Conservation (phyloP, 345 rosid species). For the Gossypium bickii region DNA sequence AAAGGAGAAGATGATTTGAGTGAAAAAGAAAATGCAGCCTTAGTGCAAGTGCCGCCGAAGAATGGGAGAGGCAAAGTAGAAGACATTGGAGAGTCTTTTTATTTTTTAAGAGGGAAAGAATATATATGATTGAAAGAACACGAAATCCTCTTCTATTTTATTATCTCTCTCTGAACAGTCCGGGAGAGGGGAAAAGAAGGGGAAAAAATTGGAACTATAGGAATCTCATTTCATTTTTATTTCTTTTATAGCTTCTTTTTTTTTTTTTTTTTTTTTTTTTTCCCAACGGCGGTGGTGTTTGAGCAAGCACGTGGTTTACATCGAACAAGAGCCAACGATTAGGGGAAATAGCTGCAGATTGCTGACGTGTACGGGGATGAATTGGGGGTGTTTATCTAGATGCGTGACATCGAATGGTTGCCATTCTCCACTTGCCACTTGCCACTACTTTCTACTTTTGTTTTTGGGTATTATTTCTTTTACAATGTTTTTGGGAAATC, state of each 20-base stretch:
- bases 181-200: not conserved
- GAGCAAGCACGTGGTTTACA: conserved; percentile 7
- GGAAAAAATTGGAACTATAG: not conserved
- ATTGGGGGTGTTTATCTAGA: not conserved
- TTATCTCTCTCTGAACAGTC: not conserved
- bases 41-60: conserved; percentile 35
- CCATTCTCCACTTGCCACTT: not conserved
- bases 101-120: conserved; percentile 5
- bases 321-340: not conserved
- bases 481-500: too few relatives aligned
- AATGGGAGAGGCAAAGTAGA: conserved; percentile 32
- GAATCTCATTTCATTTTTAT: not conserved
- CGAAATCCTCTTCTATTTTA: not conserved
- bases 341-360: not conserved
- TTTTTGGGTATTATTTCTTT: too few relatives aligned
- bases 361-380: not conserved
- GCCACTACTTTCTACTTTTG: not conserved
- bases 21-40: conserved; percentile 26
- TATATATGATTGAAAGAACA: not conserved
- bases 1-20: conserved; percentile 22
- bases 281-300: not conserved
- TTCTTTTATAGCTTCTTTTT: not conserved
- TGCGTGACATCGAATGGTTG: not conserved
- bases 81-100: conserved; percentile 33
- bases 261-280: too few relatives aligned